A percentile compares a stretch with the other conserved stretches of the same genome.
Evolutionary conservation across 768 basidiomycete species (phyloP).

Genomic region (Phanerodontia chrysosporium): DNA sequence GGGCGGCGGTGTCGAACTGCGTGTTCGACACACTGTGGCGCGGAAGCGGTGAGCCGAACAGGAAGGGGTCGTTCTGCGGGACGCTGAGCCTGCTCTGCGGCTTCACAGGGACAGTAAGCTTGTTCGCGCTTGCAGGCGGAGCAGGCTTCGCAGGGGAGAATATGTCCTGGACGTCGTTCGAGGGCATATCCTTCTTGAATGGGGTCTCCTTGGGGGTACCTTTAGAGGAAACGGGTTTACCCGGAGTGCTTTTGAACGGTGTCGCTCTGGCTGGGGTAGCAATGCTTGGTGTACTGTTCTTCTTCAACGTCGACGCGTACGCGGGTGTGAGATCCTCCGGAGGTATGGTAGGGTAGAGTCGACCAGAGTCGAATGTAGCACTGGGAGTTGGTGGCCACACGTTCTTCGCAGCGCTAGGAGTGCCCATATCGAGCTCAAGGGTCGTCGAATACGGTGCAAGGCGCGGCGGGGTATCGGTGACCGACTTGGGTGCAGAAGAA

Average conservation of each 20-base stretch:
- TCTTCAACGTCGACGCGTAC: background rate
- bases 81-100: constrained; percentile 11
- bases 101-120: background rate
- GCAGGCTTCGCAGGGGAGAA: constrained; percentile 35
- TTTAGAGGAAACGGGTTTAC: background rate
- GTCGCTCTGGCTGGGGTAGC: background rate
- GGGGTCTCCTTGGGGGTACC: constrained; percentile 7
- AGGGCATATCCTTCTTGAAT: constrained; percentile 21
- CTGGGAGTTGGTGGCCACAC: constrained; percentile 41
- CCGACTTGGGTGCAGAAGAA: constrained; percentile 17
- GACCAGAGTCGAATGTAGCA: constrained; percentile 18
- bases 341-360: constrained; percentile 38
- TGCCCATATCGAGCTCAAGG: constrained; percentile 64
- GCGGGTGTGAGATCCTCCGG: constrained; percentile 24
- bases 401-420: constrained; percentile 36
- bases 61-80: constrained; percentile 47
- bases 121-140: background rate
- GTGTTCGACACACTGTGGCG: constrained; percentile 56
- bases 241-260: constrained; percentile 20
- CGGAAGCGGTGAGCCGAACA: constrained; percentile 75
- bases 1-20: constrained; percentile 64
- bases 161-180: constrained; percentile 34
- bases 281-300: background rate
- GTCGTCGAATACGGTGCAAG: constrained; percentile 62
- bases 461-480: constrained; percentile 45